These are phyloP conservation scores for Sporothrix sp. DNA, from an alignment of 2,329 filamentous ascomycete species.

Conservation along the genomic window DNA sequence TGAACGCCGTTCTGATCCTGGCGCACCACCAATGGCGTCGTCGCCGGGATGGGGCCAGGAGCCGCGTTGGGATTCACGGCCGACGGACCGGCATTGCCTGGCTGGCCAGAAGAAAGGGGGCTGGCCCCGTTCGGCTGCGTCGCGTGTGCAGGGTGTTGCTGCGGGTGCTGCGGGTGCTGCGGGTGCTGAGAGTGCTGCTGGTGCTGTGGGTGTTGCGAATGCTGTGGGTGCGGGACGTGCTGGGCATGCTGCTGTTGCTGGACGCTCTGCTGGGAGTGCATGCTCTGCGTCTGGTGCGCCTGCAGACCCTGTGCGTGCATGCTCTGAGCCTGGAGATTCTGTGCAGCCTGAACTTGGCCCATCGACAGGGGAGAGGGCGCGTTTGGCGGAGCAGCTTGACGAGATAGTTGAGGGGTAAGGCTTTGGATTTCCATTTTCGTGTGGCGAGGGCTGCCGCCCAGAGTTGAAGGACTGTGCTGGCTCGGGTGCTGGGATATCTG, in stretches of 20 bases:
- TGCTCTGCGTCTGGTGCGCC: slow-evolving; percentile 11
- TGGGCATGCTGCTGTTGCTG: slow-evolving; percentile 25
- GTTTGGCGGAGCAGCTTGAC: slow-evolving; percentile 34
- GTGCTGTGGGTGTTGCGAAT: slow-evolving; percentile 20
- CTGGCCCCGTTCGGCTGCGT: slow-evolving; percentile 15
- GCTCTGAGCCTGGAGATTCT: slow-evolving; percentile 29
- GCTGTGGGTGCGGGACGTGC: slow-evolving; percentile 11
- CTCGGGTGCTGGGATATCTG: slow-evolving; percentile 50
- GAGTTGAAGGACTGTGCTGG: slow-evolving; percentile 45
- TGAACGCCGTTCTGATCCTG: slow-evolving; percentile 96
- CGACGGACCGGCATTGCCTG: slow-evolving; percentile 19
- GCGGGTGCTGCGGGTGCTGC: slow-evolving; percentile 19
- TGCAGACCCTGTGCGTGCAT: slow-evolving; percentile 24
- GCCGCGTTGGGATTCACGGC: slow-evolving; percentile 74
- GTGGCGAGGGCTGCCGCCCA: slow-evolving; percentile 51
- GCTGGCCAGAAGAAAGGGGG: slow-evolving; percentile 9
- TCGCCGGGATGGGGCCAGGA: slow-evolving; percentile 91
- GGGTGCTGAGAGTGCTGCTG: slow-evolving; percentile 15
- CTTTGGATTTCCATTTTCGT: slow-evolving; percentile 52
- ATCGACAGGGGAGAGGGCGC: slow-evolving; percentile 17
- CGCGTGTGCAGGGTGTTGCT: neutral
- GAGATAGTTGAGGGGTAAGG: slow-evolving; percentile 51
- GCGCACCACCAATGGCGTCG: slow-evolving; percentile 84
- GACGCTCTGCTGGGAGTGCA: slow-evolving; percentile 13
- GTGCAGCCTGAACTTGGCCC: slow-evolving; percentile 15